These are phyloP conservation scores for Entomophthora muscae DNA, from an alignment of 371 early-diverging fungal genomes.

Conservation along the genomic window DNA sequence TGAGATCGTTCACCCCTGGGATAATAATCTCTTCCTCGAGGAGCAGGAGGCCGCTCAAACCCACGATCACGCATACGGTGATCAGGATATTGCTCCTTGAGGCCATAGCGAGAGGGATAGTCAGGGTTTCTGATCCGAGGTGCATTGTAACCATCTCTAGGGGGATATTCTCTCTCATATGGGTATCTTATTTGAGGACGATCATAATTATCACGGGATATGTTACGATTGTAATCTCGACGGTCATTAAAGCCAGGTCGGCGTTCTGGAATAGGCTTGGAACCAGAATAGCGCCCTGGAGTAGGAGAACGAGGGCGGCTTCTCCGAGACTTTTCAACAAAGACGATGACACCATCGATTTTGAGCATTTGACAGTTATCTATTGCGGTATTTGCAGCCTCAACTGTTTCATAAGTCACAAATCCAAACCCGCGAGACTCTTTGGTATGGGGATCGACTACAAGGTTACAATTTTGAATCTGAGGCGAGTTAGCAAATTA, in stretches of 20 bases:
- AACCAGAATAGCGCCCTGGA: constrained; percentile 68
- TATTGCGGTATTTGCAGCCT: constrained; percentile 53
- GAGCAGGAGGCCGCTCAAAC: background rate
- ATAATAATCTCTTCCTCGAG: constrained; percentile 4
- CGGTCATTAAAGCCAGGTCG: background rate
- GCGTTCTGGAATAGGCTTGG: constrained; percentile 4
- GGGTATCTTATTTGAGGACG: background rate
- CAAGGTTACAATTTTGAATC: constrained; percentile 49
- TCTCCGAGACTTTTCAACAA: constrained; percentile 61
- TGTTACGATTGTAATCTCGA: background rate
- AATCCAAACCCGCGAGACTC: constrained; percentile 77
- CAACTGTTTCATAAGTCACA: constrained; percentile 48
- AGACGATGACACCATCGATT: constrained; percentile 49
- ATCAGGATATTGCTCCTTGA: background rate
- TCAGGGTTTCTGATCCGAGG: constrained; percentile 1
- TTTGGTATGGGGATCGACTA: constrained; percentile 63
- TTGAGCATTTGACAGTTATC: constrained; percentile 30
- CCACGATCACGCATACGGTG: constrained; percentile 1
- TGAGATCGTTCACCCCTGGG: background rate
- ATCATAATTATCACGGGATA: background rate
- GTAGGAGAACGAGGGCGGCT: constrained; percentile 64
- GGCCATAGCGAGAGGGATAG: background rate
- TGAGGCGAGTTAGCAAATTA: constrained; percentile 13
- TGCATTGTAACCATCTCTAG: background rate
- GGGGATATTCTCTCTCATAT: background rate